Conservation (phyloP, 805 yeast species). For the Debaryomyces castellii region DNA sequence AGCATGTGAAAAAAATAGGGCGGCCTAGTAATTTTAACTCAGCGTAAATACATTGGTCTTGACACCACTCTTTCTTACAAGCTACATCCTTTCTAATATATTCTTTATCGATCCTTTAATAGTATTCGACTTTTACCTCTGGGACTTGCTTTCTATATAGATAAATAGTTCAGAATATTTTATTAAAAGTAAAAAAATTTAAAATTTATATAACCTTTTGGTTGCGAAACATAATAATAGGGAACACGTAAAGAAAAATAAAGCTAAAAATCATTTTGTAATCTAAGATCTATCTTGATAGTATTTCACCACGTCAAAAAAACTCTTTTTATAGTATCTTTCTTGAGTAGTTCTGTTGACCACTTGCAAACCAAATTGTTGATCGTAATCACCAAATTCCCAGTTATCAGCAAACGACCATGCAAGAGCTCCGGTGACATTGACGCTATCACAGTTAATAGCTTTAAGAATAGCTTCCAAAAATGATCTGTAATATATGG, state of each 20-base stretch:
- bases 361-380: conserved; percentile 23
- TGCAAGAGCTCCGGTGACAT: conserved; percentile 28
- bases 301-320: conserved; percentile 12
- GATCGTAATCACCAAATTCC: conserved; percentile 28
- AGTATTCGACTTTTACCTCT: no score
- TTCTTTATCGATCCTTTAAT: no score
- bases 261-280: neutral
- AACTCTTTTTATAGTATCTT: conserved; percentile 21
- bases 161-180: no score
- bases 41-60: no score
- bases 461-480: conserved; percentile 24
- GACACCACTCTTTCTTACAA: no score
- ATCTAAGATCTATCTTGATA: conserved; percentile 10
- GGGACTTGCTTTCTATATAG: no score
- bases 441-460: conserved; percentile 21
- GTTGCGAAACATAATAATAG: neutral
- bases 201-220: no score
- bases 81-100: no score
- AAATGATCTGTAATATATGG: conserved; percentile 27
- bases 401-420: conserved; percentile 34
- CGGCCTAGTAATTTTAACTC: no score
- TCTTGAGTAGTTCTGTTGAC: conserved; percentile 26
- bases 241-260: neutral
- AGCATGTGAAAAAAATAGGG: no score
- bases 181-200: no score